Conservation (phyloP, 139 green algal species). For the Asterochloris sp. region DNA sequence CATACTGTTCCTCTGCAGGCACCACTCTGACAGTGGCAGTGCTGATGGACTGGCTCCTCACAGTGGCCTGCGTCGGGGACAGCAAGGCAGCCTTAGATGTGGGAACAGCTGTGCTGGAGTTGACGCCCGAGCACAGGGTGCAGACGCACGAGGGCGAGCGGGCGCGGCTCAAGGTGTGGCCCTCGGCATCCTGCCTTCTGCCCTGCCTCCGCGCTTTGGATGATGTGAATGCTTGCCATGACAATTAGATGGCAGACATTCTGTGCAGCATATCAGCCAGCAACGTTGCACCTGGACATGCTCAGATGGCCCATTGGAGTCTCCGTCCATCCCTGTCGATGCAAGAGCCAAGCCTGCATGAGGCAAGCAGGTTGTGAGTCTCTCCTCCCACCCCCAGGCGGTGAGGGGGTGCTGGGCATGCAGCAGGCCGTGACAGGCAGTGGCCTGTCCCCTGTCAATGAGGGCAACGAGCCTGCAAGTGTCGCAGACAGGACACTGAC, state of each 20-base stretch:
- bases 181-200: no score
- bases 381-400: no score
- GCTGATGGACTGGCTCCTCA: constrained; percentile 61
- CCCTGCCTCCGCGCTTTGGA: no score
- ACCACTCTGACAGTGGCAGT: constrained; percentile 13
- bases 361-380: no score
- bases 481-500: neutral
- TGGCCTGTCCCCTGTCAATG: no score
- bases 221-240: no score
- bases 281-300: no score
- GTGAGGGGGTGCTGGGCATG: neutral
- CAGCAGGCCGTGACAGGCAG: constrained; percentile 21
- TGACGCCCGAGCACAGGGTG: constrained; percentile 54
- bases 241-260: no score
- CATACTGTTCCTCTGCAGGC: neutral
- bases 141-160: constrained; percentile 40
- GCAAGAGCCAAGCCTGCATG: no score
- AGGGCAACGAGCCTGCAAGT: neutral
- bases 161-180: constrained; percentile 29
- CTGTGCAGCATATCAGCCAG: no score
- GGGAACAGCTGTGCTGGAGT: constrained; percentile 30
- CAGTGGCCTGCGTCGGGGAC: constrained; percentile 84
- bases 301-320: no score
- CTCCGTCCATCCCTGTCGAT: no score
- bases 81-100: constrained; percentile 76